Percentiles rank a stretch among this genome's conserved stretches.
Conservation (phyloP, 306 rosid genomes). For the Lablab purpureus region DNA sequence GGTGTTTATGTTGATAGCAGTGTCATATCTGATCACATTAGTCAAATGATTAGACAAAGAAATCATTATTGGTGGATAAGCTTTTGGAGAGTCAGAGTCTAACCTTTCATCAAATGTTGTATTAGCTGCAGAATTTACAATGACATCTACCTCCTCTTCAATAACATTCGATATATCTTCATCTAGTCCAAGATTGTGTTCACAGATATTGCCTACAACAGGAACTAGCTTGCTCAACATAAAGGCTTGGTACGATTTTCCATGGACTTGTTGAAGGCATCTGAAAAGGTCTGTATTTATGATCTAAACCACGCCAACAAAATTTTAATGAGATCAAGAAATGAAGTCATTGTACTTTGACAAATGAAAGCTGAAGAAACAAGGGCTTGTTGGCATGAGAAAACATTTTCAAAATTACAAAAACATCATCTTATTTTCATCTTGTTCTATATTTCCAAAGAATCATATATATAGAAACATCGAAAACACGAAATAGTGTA, state of each 20-base stretch:
- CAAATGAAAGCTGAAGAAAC: constrained; percentile 13
- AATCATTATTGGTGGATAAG: background rate
- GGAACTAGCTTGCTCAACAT: constrained; percentile 91
- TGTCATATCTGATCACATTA: constrained; percentile 67
- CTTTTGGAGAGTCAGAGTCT: background rate
- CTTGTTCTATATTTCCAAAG: background rate
- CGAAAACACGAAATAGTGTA: background rate
- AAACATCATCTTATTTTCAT: background rate
- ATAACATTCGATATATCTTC: constrained; percentile 56
- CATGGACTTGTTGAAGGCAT: constrained; percentile 77
- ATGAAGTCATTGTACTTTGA: constrained; percentile 9
- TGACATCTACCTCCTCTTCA: constrained; percentile 79
- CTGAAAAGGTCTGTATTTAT: constrained; percentile 87
- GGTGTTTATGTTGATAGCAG: constrained; percentile 87
- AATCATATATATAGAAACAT: background rate
- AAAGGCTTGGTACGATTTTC: constrained; percentile 80
- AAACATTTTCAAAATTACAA: background rate
- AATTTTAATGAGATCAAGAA: constrained; percentile 10
- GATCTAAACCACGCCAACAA: constrained; percentile 57
- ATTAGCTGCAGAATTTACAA: constrained; percentile 94
- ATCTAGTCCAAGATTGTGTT: constrained; percentile 78
- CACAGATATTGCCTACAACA: constrained; percentile 82
- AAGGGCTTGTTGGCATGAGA: background rate
- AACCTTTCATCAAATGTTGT: constrained; percentile 97
- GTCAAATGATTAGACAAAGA: constrained; percentile 29